Evolutionary conservation across 2,329 filamentous ascomycete genomes (phyloP).

Genomic region (Colletotrichum paranaense): DNA sequence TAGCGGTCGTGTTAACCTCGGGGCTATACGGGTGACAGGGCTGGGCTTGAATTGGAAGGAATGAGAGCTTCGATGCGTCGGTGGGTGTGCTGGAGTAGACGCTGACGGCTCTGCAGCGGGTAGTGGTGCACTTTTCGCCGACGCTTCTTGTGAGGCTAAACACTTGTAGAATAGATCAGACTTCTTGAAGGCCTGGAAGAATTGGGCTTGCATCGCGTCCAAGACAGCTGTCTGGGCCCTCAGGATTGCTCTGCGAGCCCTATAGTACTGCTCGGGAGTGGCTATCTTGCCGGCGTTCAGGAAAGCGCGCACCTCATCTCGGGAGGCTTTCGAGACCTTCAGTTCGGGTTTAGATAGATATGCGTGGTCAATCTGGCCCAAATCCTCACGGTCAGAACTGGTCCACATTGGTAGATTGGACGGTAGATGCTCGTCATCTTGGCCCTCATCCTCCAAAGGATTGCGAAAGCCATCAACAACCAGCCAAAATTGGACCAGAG

Average conservation of each 20-base stretch:
- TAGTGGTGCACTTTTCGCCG: conserved; percentile 43
- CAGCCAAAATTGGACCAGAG: conserved; percentile 96
- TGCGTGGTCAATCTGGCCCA: conserved; percentile 90
- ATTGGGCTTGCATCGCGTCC: conserved; percentile 82
- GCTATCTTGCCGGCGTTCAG: conserved; percentile 81
- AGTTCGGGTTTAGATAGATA: conserved; percentile 88
- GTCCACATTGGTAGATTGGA: conserved; percentile 77
- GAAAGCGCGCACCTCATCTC: conserved; percentile 79
- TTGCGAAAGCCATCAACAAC: conserved; percentile 97
- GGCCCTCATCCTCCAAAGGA: conserved; percentile 85
- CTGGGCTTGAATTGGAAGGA: conserved; percentile 58
- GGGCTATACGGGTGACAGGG: conserved; percentile 55
- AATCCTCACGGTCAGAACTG: conserved; percentile 85
- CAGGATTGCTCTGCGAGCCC: conserved; percentile 83
- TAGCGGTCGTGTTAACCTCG: conserved; percentile 54
- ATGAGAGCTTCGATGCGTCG: conserved; percentile 41
- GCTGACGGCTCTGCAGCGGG: conserved; percentile 21
- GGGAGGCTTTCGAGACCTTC: conserved; percentile 77
- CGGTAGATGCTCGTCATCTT: conserved; percentile 74
- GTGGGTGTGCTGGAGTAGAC: conserved; percentile 13
- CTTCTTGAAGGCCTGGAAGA: conserved; percentile 88
- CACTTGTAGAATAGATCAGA: conserved; percentile 98
- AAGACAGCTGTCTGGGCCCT: conserved; percentile 85
- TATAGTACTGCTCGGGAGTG: conserved; percentile 83
- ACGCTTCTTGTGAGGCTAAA: conserved; percentile 85